Evolutionary conservation across 208 protist genomes (phyloP).

Genomic region (Trypanosoma conorhini): DNA sequence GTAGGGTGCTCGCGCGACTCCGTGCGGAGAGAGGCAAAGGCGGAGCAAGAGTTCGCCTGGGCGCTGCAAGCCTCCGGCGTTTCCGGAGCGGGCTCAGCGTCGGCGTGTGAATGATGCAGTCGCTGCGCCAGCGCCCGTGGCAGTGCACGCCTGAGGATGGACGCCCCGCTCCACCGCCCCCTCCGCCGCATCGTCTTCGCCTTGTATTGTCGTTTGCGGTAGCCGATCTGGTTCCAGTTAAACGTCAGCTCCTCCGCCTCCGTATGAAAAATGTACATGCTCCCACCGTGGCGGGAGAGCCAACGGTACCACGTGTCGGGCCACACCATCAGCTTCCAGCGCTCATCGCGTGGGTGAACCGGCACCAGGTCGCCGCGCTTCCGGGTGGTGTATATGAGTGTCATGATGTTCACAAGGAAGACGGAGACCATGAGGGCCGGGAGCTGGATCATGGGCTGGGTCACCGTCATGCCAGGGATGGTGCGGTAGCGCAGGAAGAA

Average conservation of each 20-base stretch:
- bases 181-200: constrained; percentile 18
- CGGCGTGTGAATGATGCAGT: background rate
- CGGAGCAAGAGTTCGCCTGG: background rate
- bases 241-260: constrained; percentile 74
- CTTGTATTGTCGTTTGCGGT: constrained; percentile 60
- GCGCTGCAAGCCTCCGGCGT: background rate
- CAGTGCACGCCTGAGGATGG: background rate
- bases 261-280: constrained; percentile 87
- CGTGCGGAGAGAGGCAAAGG: too few species aligned
- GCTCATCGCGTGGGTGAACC: constrained; percentile 58
- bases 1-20: background rate
- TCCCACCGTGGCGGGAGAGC: constrained; percentile 83
- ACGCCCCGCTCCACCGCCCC: background rate
- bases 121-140: background rate
- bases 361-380: constrained; percentile 57
- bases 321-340: constrained; percentile 89
- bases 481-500: constrained; percentile 38
- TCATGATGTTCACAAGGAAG: constrained; percentile 87
- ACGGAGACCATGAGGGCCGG: constrained; percentile 63
- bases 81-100: background rate
- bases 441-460: constrained; percentile 67
- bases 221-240: constrained; percentile 73
- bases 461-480: constrained; percentile 30
- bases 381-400: constrained; percentile 81
- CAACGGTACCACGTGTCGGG: constrained; percentile 84